These are phyloP conservation scores for Colletotrichum liaoningense DNA, from an alignment of 2,329 filamentous ascomycete species.

Conservation along the genomic window DNA sequence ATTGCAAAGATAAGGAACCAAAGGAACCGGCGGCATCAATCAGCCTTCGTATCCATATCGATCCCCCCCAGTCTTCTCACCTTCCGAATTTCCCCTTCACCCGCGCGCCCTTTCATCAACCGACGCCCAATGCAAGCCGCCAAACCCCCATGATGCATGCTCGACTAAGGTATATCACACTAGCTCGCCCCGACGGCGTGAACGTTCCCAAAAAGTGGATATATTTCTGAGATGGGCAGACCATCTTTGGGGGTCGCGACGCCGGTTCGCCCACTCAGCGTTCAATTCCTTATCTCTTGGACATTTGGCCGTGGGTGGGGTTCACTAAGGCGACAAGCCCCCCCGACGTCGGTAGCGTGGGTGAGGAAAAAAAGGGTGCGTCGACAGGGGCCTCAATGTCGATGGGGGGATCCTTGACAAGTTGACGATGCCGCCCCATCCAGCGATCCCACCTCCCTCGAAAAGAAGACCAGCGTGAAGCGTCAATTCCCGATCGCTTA, in stretches of 20 bases:
- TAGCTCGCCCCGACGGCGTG: conserved; percentile 16
- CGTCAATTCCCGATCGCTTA: neutral
- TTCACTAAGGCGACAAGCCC: neutral
- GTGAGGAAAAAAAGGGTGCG: neutral
- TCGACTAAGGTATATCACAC: neutral
- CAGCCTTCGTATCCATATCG: neutral
- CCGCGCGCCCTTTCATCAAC: neutral
- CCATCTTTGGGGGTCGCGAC: neutral
- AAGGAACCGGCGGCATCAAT: neutral
- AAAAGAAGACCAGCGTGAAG: neutral
- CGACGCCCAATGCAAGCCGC: neutral
- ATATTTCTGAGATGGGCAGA: neutral
- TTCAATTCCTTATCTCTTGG: conserved; percentile 29
- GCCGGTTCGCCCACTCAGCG: conserved; percentile 13
- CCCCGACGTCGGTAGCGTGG: neutral
- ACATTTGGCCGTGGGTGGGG: conserved; percentile 27
- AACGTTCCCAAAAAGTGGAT: conserved; percentile 14
- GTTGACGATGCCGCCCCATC: neutral
- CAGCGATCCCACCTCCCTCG: neutral
- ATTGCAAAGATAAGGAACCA: neutral
- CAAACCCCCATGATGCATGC: neutral
- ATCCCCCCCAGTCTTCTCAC: neutral
- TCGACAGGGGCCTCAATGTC: neutral
- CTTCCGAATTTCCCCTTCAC: neutral
- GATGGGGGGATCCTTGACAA: neutral